Base-by-base conservation (phyloP, 257 asterid species). In the Solanum phureja region DNA sequence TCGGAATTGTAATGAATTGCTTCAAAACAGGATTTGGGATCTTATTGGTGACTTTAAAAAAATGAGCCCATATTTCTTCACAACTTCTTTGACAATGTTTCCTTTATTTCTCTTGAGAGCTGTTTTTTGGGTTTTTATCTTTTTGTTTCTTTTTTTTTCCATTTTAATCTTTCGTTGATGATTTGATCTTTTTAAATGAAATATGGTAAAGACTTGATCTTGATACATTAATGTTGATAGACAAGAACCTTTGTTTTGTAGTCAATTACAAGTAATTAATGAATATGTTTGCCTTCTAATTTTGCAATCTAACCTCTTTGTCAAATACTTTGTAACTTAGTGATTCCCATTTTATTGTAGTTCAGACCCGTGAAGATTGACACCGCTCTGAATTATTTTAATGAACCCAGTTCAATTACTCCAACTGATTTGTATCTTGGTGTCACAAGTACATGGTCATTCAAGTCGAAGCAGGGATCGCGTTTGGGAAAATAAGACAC, bases 361-460 rank as follows among this genome's bases (percentile, higher is more conserved):
- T 74, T 95, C 86, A 93, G 93, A 90, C 90, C 92, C 11, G 91
- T 0, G 35, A 95, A 95, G 88, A 89, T 94, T 58, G 38, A 38
- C 31, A 94, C 75, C 38, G 93, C 3, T 40, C 89, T 92, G 89
- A 86, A 86, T 23, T 95, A 93, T 68, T 94, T 95, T 87, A 90
- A 92, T 1, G 90, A 85, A 11, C 44, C 97, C 12, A 1, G 46
- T 40, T 40, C 46, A 40, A 40, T 40, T 40, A 4, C 46, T 40
- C 46, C 46, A 40, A 95, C 95, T 73, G 96, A 95, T 35, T 72
- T 95, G 89, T 79, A 87, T 88, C 89, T 95, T 77, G 95, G 95
- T n/a, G 96, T 94, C 75, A 74, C 91, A 29, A 95, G 93, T 94
- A 94, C 90, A 95, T 95, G 95, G 96, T 95, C 56, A 91, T 94